These are phyloP conservation scores for Cryptomeria japonica DNA, from an alignment of 75 land plant species.

Conservation along the genomic window DNA sequence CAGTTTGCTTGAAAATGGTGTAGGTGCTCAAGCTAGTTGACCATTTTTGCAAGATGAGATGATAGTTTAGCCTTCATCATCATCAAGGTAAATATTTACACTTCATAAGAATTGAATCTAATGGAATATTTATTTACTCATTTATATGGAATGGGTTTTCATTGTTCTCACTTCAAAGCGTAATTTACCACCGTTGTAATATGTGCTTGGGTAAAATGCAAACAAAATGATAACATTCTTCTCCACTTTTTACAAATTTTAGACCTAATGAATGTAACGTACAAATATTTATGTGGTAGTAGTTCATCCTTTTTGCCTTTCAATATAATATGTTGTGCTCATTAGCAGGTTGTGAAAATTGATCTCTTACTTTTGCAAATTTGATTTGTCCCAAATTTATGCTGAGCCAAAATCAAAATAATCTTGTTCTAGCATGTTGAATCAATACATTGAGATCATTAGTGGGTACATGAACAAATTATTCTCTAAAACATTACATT, in stretches of 20 bases:
- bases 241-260: too few relatives aligned
- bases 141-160: not conserved
- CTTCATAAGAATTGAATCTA: too few relatives aligned
- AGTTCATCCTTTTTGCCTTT: too few relatives aligned
- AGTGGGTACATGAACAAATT: not conserved
- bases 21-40: not conserved
- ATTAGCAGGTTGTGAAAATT: not conserved
- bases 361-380: not conserved
- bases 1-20: not conserved
- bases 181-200: not conserved
- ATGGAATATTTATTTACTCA: not conserved
- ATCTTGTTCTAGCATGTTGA: not conserved
- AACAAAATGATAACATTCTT: too few relatives aligned
- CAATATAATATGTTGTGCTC: not conserved
- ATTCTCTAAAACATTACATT: not conserved
- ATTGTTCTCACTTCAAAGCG: not conserved
- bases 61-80: not conserved
- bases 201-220: not conserved
- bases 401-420: not conserved
- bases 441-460: too few relatives aligned
- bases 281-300: not conserved
- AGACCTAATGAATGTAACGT: not conserved
- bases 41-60: not conserved
- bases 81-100: not conserved
- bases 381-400: not conserved